Evolutionary conservation across 1,284 basidiomycete species (phyloP).

Genomic region (Coriolopsis trogii): DNA sequence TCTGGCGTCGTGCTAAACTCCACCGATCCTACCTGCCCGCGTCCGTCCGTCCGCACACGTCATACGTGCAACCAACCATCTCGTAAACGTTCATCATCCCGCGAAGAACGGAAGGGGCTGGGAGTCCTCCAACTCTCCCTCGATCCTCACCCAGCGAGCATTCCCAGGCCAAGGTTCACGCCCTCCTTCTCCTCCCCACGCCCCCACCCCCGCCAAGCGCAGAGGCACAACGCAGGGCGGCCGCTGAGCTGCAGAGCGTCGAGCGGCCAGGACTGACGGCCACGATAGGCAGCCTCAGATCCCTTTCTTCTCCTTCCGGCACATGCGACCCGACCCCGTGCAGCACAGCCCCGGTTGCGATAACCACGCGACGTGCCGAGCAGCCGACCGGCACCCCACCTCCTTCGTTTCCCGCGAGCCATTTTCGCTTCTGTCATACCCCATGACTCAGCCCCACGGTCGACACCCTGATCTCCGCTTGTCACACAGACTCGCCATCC

Average conservation of each 20-base stretch:
- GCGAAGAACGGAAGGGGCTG: constrained; percentile 1
- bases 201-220: neutral
- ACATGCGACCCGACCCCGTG: constrained; percentile 8
- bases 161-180: too few species aligned
- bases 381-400: constrained; percentile 7
- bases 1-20: neutral
- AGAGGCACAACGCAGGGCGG: neutral
- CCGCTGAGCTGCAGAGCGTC: too few species aligned
- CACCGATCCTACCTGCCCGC: neutral
- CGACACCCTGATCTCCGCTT: constrained; percentile 1
- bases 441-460: constrained; percentile 6
- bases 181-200: neutral
- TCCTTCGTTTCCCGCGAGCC: constrained; percentile 23
- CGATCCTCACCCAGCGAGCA: too few species aligned
- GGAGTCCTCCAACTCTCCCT: too few species aligned
- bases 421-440: constrained; percentile 3
- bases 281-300: constrained; percentile 17
- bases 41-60: constrained; percentile 1
- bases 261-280: constrained; percentile 13
- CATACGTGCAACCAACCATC: neutral
- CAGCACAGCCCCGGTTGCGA: constrained; percentile 8
- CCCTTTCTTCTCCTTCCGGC: too few species aligned
- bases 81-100: neutral
- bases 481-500: constrained; percentile 1
- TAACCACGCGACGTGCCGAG: constrained; percentile 11